phyloP scores from a whole-genome alignment of 148 eudicot genomes.

The Cornus suecica region DNA sequence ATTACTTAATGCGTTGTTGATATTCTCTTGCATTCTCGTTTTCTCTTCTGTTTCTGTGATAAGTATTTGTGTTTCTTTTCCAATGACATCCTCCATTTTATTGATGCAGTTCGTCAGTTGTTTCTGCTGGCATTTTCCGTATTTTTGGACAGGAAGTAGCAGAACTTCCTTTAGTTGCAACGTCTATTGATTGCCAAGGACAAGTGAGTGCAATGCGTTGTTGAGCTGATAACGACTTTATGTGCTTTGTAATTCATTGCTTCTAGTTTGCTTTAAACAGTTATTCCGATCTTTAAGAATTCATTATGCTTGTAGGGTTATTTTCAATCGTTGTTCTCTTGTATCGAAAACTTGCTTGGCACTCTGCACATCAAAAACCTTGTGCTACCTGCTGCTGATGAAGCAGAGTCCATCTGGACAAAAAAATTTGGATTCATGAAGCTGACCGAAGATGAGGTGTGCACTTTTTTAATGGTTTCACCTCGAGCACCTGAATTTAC shows the following conservation, averaged over 20 bases:
- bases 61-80: neutral
- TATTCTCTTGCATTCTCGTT: too few species aligned
- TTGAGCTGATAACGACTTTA: neutral
- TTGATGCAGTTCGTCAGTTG: constrained; percentile 63
- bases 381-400: constrained; percentile 88
- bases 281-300: neutral
- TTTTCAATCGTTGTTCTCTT: constrained; percentile 62
- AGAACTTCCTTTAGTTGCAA: constrained; percentile 84
- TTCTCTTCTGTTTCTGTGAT: constrained; percentile 5
- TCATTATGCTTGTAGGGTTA: constrained; percentile 52
- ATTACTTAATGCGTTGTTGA: neutral
- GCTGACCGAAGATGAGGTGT: constrained; percentile 50
- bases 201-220: constrained; percentile 38
- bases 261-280: neutral
- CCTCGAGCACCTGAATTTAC: neutral
- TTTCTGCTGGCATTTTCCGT: constrained; percentile 75
- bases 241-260: neutral
- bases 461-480: neutral
- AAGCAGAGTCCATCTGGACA: constrained; percentile 69
- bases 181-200: constrained; percentile 53
- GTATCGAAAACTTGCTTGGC: constrained; percentile 59
- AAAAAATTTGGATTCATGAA: constrained; percentile 64
- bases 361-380: constrained; percentile 49
- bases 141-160: constrained; percentile 75
- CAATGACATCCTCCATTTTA: neutral